Base-by-base conservation (phyloP, 352 stramenopile genomes). In the Pseudoperonospora humuli region DNA sequence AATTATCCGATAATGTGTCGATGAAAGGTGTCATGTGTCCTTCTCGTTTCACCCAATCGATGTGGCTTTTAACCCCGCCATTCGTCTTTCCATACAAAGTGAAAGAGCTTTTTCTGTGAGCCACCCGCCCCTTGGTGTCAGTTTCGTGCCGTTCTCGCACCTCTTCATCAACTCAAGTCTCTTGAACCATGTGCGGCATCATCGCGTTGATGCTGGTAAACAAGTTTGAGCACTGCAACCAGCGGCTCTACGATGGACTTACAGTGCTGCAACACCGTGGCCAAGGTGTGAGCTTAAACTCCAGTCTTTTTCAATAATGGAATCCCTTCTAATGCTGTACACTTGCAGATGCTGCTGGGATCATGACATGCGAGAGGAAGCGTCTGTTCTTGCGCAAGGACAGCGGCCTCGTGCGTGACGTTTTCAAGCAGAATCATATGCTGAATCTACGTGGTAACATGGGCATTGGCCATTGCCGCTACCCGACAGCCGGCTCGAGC, bases 401-500 rank as follows among this genome's bases (percentile, higher is more conserved):
- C 73, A 98, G 97, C 59, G 96, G 96, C n/a, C 79, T 98, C 42
- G 94, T 98, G 41, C 91, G 95, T 39, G 95, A 99, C 54, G 95
- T 99, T 31, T 99, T 99, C 71, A 97, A 97, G 61, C 88, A 97
- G 57, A 95, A 98, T 69, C 90, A 98, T 74, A 98, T 99, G 92
- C 56, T 96, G 4, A 87, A 93, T 38, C 72, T 99, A 45, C 73
- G 75, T 14, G 96, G 96, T 15, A 89, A 96, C 57, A 92, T 98
- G 59, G 97, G 96, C 42, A 89, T 99, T 23, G 97, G 94, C 32
- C 97, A 99, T 67, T 95, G 90, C 49, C 90, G 97, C 27, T 99
- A 99, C 72, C 96, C 97, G 18, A 99, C 96, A 6, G 95, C 96
- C 1, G 96, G 96, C 32, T 89, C 77, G 0, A 90, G 78, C 39